Evolutionary conservation across 371 early-diverging fungal genomes (phyloP), one percentile per base, ranked within the genome.

Genomic region (Thermomucor indicae-seudaticae): DNA sequence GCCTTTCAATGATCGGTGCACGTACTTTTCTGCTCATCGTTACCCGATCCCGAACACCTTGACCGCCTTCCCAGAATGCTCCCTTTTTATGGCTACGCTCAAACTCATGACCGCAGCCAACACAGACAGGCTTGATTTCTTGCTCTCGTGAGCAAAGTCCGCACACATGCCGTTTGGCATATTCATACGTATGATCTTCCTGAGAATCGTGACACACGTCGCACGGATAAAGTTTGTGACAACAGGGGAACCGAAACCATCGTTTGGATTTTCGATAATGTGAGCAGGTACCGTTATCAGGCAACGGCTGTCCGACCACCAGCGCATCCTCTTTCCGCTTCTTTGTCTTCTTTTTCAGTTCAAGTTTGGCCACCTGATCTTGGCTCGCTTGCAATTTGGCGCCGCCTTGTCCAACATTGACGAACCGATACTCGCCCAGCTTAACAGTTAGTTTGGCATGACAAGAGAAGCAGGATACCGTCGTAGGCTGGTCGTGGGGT

Each of bases 211-310:
- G 99, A 62, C 99, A 99, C 11, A 78, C 57, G 71, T 95, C 96
- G 65, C 99, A 99, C 0, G 98, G 86, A 69, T 86, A 96, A 3
- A 90, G 66, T 51, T 60, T 67, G 41, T 55, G 51, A 31, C 75
- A 78, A 73, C 99, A 99, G 0, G 95, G 92, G 70, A 99, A 99
- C 14, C 97, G 81, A 70, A 98, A 92, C 96, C 96, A 97, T 42
- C 96, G 82, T 46, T 85, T 89, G 5, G 93, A 93, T 67, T 91
- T 93, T 29, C 83, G 78, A 69, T 96, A 99, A 68, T 99, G 98
- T 44, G 75, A 67, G 64, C 99, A 99, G 0, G 91, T 77, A 0
- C 99, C 99, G 45, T 88, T 82, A 32, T 84, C 61, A 0, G 93
- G 92, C 30, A 95, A 69, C 4, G 90, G 81, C 51, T 88, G 65